Percentiles rank a stretch among this genome's conserved stretches.
Conservation (phyloP, 1,284 basidiomycete species). For the Trichosporon asahii region DNA sequence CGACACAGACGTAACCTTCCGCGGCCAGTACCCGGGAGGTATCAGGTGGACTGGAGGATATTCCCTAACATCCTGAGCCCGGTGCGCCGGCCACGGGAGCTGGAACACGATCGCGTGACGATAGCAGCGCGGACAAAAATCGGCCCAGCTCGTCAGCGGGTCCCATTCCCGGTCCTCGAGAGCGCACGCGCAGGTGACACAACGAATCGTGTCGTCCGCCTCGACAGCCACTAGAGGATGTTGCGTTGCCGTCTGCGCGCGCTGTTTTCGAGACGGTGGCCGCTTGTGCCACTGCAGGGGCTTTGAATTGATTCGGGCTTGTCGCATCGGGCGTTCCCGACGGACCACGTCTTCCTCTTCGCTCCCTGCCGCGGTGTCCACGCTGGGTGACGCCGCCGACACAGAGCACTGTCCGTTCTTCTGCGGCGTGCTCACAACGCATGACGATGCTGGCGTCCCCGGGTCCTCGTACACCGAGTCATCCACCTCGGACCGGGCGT, state of each 20-base stretch:
- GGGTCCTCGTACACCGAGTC: slow-evolving; percentile 14
- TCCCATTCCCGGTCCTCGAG: slow-evolving; percentile 43
- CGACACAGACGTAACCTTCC: slow-evolving; percentile 30
- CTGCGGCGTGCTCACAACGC: slow-evolving; percentile 11
- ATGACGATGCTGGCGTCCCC: slow-evolving; percentile 5
- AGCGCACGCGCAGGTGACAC: slow-evolving; percentile 40
- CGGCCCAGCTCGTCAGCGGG: slow-evolving; percentile 33
- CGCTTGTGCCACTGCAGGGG: slow-evolving; percentile 9
- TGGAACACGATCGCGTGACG: slow-evolving; percentile 47
- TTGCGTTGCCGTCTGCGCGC: slow-evolving; percentile 12
- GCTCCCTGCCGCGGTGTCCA: neutral
- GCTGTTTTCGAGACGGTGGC: neutral
- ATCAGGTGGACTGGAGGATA: slow-evolving; percentile 40
- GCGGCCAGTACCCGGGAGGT: slow-evolving; percentile 33
- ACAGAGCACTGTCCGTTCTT: slow-evolving; percentile 1
- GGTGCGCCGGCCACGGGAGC: slow-evolving; percentile 44
- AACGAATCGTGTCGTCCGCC: slow-evolving; percentile 28
- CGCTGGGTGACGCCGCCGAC: slow-evolving; percentile 1
- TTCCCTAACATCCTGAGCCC: slow-evolving; percentile 31
- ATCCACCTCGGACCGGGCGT: slow-evolving; percentile 7
- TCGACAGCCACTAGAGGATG: slow-evolving; percentile 24
- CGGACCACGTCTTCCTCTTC: slow-evolving; percentile 22
- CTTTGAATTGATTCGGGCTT: slow-evolving; percentile 23
- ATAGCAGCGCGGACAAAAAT: slow-evolving; percentile 43
- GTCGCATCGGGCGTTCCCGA: slow-evolving; percentile 19